phyloP scores from a whole-genome alignment of 2,329 filamentous ascomycete species.

The Trichophaea hybrida region DNA sequence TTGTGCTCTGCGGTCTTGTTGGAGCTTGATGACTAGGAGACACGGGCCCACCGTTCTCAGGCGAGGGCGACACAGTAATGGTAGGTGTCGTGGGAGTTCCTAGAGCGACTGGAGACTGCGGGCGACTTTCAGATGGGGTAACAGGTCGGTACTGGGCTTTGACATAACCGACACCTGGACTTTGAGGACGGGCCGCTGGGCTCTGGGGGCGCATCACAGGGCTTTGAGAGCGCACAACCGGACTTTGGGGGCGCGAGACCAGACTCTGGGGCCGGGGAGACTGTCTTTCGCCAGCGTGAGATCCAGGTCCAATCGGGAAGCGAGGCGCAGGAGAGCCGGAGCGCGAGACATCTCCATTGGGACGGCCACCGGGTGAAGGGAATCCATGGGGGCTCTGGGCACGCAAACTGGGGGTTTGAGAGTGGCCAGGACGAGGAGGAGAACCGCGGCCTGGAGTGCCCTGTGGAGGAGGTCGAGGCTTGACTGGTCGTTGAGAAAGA shows the following conservation, averaged over 20 bases:
- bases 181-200: constrained; percentile 3
- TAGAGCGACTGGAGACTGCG: neutral
- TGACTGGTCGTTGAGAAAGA: constrained; percentile 79
- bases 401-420: too few species aligned
- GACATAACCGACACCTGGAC: constrained; percentile 14
- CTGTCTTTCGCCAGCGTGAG: neutral
- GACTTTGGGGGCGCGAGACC: constrained; percentile 1
- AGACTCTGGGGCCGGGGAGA: constrained; percentile 9
- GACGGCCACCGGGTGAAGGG: neutral
- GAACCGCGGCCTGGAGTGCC: neutral
- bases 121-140: neutral
- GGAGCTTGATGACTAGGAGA: neutral
- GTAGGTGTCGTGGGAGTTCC: constrained; percentile 10
- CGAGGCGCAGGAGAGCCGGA: constrained; percentile 1
- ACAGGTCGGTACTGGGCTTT: constrained; percentile 18
- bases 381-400: neutral
- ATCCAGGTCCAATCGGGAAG: neutral
- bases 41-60: neutral
- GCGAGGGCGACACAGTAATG: constrained; percentile 15
- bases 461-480: constrained; percentile 45
- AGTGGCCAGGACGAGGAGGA: neutral
- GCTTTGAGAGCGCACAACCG: neutral
- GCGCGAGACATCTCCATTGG: neutral
- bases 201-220: neutral
- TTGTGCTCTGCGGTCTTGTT: constrained; percentile 8